Base-by-base conservation (phyloP, 495 filamentous ascomycete genomes). In the Hypoxylon perforatum region DNA sequence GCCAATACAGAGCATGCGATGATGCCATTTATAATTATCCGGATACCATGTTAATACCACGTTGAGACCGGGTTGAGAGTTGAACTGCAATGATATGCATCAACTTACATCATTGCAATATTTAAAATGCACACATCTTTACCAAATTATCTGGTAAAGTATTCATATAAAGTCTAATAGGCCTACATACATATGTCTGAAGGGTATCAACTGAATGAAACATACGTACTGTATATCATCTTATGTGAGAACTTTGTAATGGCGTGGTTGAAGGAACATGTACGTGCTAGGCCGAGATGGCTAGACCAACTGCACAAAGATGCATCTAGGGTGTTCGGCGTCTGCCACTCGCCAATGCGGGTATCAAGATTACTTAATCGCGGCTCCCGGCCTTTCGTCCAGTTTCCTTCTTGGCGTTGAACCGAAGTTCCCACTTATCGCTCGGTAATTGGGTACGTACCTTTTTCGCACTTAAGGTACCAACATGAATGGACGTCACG, bases 311-410 rank as follows among this genome's bases (percentile, higher is more conserved):
- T 28, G 25, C 7, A 28, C 25, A 28, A 7, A 3, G 3, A 7
- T 7, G 25, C 25, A 28, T 28, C 25, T 28, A 28, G 25, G 25
- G 25, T 7, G 25, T 28, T 28, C 25, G 3, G 25, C 7, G n/a
- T n/a, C n/a, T n/a, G n/a, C n/a, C n/a, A n/a, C n/a, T n/a, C n/a
- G n/a, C n/a, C n/a, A n/a, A 28, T 3, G 25, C 7, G 25, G 25
- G 25, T 28, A n/a, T 60, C 22, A 48, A 50, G 47, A 59, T 63
- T 63, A 68, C 55, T 35, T 68, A 68, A 68, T 47, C 52, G 48
- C 48, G 54, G 53, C 58, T 67, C 64, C 35, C 35, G 35, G 3
- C 25, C 25, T 7, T 38, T 38, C 35, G 35, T 2, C 35, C 3
- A 38, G 35, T n/a, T 38, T 35, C 11, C 30, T 35, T 35, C 30